Evolutionary conservation across 257 asterid genomes (phyloP).

Genomic region (Solanum bulbocastanum): DNA sequence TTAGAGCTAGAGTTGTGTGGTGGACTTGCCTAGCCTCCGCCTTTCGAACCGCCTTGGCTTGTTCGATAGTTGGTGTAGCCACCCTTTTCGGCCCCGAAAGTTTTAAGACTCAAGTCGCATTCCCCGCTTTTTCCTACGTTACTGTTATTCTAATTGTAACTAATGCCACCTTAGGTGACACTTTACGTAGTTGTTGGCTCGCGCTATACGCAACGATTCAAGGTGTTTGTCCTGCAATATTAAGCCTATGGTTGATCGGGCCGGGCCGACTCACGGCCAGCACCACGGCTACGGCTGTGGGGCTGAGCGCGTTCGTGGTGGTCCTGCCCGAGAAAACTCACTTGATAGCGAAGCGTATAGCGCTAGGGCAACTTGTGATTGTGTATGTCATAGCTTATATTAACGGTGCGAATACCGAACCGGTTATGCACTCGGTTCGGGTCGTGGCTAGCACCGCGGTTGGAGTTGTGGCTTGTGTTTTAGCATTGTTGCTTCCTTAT

Average conservation of each 20-base stretch:
- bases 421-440: conserved; percentile 61
- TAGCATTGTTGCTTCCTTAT: conserved; percentile 65
- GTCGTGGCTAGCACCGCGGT: conserved; percentile 75
- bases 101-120: conserved; percentile 30
- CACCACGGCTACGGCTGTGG: conserved; percentile 46
- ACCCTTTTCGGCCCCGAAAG: conserved; percentile 56
- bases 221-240: conserved; percentile 48
- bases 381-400: conserved; percentile 47
- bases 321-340: conserved; percentile 59
- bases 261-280: conserved; percentile 40
- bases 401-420: conserved; percentile 38
- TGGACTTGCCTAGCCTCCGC: conserved; percentile 52
- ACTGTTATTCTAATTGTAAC: conserved; percentile 54
- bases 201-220: conserved; percentile 45
- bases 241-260: conserved; percentile 45
- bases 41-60: conserved; percentile 71
- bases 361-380: conserved; percentile 76
- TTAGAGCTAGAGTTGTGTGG: conserved; percentile 37
- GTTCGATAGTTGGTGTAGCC: conserved; percentile 56
- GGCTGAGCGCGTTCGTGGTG: conserved; percentile 36
- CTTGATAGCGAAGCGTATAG: conserved; percentile 57
- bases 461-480: conserved; percentile 55
- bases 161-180: conserved; percentile 71
- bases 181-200: conserved; percentile 54
- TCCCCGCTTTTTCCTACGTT: conserved; percentile 75